These are phyloP conservation scores for Chloranthus sessilifolius DNA, from an alignment of 164 flowering plant species.

Conservation along the genomic window DNA sequence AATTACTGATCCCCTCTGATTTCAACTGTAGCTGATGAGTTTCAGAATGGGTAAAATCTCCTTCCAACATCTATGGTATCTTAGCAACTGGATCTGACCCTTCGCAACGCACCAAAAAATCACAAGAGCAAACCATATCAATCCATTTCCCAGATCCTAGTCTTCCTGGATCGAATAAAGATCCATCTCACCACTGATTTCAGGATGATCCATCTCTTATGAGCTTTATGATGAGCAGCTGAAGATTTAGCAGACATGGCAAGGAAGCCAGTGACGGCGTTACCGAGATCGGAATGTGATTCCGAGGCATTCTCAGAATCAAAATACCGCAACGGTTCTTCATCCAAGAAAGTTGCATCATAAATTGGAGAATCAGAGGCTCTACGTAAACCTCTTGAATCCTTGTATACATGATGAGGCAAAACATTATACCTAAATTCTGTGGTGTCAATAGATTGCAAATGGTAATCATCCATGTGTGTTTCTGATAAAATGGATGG, in stretches of 20 bases:
- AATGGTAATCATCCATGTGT: constrained; percentile 32
- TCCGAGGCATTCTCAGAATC: constrained; percentile 30
- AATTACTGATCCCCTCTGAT: too few relatives aligned
- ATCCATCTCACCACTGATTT: constrained; percentile 43
- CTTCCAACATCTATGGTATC: too few relatives aligned
- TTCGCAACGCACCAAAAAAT: too few relatives aligned
- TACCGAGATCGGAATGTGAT: constrained; percentile 36
- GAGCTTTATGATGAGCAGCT: too few relatives aligned
- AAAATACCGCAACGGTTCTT: constrained; percentile 38
- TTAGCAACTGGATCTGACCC: too few relatives aligned
- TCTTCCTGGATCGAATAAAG: constrained; percentile 21
- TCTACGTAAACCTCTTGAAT: neutral
- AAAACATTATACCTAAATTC: constrained; percentile 31
- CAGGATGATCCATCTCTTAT: constrained; percentile 50
- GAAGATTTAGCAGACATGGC: constrained; percentile 22
- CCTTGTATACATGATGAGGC: neutral
- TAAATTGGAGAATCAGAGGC: constrained; percentile 26
- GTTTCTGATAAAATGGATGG: constrained; percentile 25
- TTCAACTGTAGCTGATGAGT: too few relatives aligned
- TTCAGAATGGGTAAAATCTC: too few relatives aligned
- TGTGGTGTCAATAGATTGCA: constrained; percentile 33
- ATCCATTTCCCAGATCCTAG: constrained; percentile 2
- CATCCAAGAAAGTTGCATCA: constrained; percentile 37
- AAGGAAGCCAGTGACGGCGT: constrained; percentile 45
- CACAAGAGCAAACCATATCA: neutral